Evolutionary conservation across 352 stramenopile species (phyloP), one percentile per base, ranked within the genome.

Genomic region (Phytophthora litchii): DNA sequence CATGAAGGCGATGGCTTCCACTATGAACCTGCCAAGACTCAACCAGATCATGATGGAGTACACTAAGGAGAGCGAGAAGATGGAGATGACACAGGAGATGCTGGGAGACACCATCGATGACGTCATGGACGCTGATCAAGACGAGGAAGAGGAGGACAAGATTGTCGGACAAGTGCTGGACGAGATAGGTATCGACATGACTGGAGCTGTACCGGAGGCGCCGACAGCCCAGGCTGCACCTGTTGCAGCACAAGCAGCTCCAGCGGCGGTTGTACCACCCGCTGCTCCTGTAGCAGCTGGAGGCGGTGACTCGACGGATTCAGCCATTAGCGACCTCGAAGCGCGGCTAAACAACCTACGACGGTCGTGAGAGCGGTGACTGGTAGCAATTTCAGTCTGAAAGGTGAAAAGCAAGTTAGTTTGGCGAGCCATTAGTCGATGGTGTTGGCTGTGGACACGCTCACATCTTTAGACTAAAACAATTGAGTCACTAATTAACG

Each of bases 1-100:
- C 5, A 89, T 94, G 75, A 86, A 92, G 66, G 60, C 80, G 14
- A 92, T 92, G 96, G 95, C 93, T 1, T 91, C 96, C 45, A 97
- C 96, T 10, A 99, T 99, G 95, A 90, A 99, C 74, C 76, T 98
- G 23, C 94, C 94, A 12, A 76, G 78, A 16, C 91, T 99, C 20
- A 98, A 97, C 62, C 97, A 99, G 81, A 99, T 99, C 83, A 98
- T 99, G 92, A 92, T 95, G 61, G 95, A 99, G 52, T 99, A 99
- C 76, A 96, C 96, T 45, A 95, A 95, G 60, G 96, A 99, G 77
- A 99, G 97, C 75, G 95, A 98, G 76, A 97, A 97, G 69, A 97
- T 96, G 57, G 96, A 99, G 75, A 96, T 99, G 79, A 97, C 96
- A 60, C 92, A 98, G 73, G 97, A 99, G 80, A 98, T 99, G 69